A percentile compares a stretch with the other conserved stretches of the same genome.
These are phyloP conservation scores for Paecilomyces niveus DNA, from an alignment of 2,329 filamentous ascomycete species.

Conservation along the genomic window DNA sequence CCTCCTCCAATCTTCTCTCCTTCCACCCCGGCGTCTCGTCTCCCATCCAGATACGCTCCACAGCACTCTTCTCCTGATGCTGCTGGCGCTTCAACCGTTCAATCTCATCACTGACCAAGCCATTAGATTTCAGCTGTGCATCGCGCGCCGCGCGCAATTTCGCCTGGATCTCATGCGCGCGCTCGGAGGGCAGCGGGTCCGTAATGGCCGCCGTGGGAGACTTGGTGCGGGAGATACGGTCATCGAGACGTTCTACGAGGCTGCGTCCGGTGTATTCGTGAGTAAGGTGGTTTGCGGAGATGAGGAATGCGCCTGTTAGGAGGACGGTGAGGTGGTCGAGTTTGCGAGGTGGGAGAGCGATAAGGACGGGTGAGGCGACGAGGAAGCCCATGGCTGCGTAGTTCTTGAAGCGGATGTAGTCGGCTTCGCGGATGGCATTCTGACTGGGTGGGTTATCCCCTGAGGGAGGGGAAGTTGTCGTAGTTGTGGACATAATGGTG, in stretches of 20 bases:
- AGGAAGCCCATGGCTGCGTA: slow-evolving; percentile 33
- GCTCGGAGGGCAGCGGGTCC: slow-evolving; percentile 23
- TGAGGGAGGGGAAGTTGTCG: slow-evolving; percentile 2
- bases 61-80: slow-evolving; percentile 21
- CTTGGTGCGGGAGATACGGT: slow-evolving; percentile 18
- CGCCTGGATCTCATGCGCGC: slow-evolving; percentile 26
- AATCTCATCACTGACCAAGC: slow-evolving; percentile 18
- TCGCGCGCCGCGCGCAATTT: slow-evolving; percentile 21
- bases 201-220: slow-evolving; percentile 8
- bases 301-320: slow-evolving; percentile 25
- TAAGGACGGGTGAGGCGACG: slow-evolving; percentile 21
- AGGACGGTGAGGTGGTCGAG: slow-evolving; percentile 31
- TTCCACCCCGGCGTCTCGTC: slow-evolving; percentile 38
- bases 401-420: slow-evolving; percentile 34
- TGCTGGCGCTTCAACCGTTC: slow-evolving; percentile 24
- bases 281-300: slow-evolving; percentile 25
- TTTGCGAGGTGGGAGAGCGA: slow-evolving; percentile 27
- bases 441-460: slow-evolving; percentile 3
- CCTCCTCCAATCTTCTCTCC: slow-evolving; percentile 33
- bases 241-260: slow-evolving; percentile 25
- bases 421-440: slow-evolving; percentile 20
- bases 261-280: slow-evolving; percentile 30
- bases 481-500: slow-evolving; percentile 2
- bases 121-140: slow-evolving; percentile 16
- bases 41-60: slow-evolving; percentile 33